Base-by-base conservation (phyloP, 805 yeast genomes). In the Yarrowia deformans region DNA sequence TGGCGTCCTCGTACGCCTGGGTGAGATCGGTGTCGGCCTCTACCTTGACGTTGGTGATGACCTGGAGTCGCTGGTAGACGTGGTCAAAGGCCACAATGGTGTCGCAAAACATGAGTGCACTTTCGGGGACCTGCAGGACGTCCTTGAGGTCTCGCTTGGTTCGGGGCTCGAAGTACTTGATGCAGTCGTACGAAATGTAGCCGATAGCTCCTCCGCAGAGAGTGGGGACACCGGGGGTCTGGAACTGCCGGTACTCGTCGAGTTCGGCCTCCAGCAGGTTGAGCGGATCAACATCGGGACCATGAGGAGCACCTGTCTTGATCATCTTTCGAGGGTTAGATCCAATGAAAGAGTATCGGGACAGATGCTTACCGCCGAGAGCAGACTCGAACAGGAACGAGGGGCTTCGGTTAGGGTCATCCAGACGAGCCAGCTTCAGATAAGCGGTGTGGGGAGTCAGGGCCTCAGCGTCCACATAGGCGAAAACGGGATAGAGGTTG, bases 171-270 rank as follows among this genome's bases (percentile, higher is more conserved):
- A 95, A 95, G 79, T 95, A 95, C 77, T 92, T 90, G 75, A 95
- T 90, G 82, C 99, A 95, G 79, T 95, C 99, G 75, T 95, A 95
- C 0, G 98, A 91, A 54, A 95, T 88, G 77, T 93, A 95, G 1
- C 99, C 99, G 68, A 94, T 85, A 7, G 98, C 98, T 72, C 99
- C 99, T 70, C 99, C 99, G 74, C 93, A 88, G 63, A 93, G 81
- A 50, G 97, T 96, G 0, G 97, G 96, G 7, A 72, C 68, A 14
- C 71, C 70, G 14, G 67, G 67, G 6, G 49, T 46, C 73, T 85
- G 87, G 1, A 93, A 91, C 75, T 91, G 92, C 69, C 82, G 85
- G 75, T 84, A 85, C 49, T 82, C 78, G 10, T 81, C 78, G 81
- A 95, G 82, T 77, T 94, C 97, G 54, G 85, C 72, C 77, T 95